Conservation (phyloP, 257 asterid species). For the Nicotiana sylvestris region DNA sequence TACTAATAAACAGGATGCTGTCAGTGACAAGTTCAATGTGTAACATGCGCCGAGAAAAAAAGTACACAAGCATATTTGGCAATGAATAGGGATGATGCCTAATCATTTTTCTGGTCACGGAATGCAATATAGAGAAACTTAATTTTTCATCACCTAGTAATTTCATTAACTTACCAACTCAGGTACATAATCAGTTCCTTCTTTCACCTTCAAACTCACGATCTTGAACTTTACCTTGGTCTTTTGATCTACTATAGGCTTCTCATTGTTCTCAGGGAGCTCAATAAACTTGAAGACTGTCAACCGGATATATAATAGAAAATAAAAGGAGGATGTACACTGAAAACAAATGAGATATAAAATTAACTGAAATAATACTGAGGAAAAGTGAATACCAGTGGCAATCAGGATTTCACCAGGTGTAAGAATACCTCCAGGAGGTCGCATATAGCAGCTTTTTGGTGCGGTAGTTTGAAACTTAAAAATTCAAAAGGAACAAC, state of each 20-base stretch:
- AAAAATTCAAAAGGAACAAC: not conserved
- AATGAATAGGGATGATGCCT: not conserved
- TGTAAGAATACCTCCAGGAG: conserved; percentile 89
- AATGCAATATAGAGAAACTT: not conserved
- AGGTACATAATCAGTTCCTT: conserved; percentile 41
- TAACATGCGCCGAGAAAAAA: not conserved
- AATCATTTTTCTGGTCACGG: not conserved
- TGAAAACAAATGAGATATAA: not conserved
- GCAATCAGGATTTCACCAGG: conserved; percentile 85
- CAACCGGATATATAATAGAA: conserved; percentile 1
- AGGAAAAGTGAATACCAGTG: conserved; percentile 48
- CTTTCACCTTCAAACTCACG: conserved; percentile 41
- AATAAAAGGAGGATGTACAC: not conserved
- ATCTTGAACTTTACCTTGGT: conserved; percentile 49
- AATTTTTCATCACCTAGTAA: not conserved
- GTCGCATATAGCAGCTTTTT: conserved; percentile 92
- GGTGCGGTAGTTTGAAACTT: conserved; percentile 95
- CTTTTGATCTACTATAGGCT: conserved; percentile 38
- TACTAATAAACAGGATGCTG: not conserved
- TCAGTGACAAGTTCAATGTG: not conserved
- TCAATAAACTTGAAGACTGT: conserved; percentile 52
- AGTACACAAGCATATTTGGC: not conserved
- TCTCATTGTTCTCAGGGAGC: conserved; percentile 45
- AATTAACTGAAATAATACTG: not conserved
- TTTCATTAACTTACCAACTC: conserved; percentile 41